Evolutionary conservation across 1,284 basidiomycete species (phyloP).

Genomic region (Fomitopsis palustris): DNA sequence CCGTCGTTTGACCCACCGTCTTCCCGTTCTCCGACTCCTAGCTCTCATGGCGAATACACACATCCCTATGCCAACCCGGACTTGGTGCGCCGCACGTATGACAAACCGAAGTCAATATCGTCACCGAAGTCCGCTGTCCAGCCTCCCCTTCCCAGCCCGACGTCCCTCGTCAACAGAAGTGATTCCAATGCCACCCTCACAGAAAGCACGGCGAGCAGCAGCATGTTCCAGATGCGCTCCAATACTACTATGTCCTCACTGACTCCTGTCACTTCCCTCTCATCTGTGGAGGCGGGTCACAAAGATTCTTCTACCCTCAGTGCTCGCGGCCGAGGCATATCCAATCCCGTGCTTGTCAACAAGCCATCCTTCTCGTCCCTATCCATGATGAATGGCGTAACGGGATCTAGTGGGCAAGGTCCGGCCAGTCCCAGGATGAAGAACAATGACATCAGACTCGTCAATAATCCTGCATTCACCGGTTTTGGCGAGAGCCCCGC

Average conservation of each 20-base stretch:
- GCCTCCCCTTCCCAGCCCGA: constrained; percentile 14
- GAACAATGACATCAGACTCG: constrained; percentile 31
- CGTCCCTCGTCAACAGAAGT: constrained; percentile 29
- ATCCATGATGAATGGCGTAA: constrained; percentile 12
- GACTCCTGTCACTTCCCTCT: constrained; percentile 44
- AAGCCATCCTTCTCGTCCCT: constrained; percentile 18
- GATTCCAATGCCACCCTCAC: constrained; percentile 56
- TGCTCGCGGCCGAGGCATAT: constrained; percentile 26
- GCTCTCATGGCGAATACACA: constrained; percentile 20
- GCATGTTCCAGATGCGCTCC: constrained; percentile 37
- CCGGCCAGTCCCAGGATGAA: constrained; percentile 9
- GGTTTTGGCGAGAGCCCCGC: constrained; percentile 45
- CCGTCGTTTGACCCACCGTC: constrained; percentile 20
- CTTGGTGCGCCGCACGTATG: constrained; percentile 33
- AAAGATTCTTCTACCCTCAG: constrained; percentile 23
- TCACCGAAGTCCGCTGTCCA: constrained; percentile 14
- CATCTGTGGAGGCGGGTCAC: constrained; percentile 38
- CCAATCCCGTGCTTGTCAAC: constrained; percentile 28
- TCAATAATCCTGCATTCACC: constrained; percentile 31
- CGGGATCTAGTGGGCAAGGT: constrained; percentile 2
- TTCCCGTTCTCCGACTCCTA: constrained; percentile 18
- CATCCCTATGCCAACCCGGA: constrained; percentile 81
- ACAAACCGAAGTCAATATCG: constrained; percentile 32
- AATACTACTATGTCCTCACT: constrained; percentile 37
- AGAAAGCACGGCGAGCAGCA: constrained; percentile 38